phyloP scores from a whole-genome alignment of 805 yeast genomes.

The Cyberlindnera amylophila region DNA sequence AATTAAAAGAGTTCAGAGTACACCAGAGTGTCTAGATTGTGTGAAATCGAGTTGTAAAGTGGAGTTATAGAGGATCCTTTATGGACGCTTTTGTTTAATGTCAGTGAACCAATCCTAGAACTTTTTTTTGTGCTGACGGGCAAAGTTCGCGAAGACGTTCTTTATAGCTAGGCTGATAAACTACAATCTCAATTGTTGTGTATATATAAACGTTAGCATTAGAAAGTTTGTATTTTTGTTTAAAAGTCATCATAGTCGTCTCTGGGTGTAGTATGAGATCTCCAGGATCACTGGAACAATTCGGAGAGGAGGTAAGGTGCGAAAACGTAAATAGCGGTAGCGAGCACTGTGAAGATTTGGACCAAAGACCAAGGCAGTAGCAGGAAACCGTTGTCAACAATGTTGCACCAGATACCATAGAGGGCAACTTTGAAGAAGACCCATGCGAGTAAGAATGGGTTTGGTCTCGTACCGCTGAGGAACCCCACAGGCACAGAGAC shows the following conservation, averaged over 20 bases:
- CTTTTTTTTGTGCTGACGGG: conserved; percentile 13
- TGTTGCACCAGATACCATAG: conserved; percentile 71
- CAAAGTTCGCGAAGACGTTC: no score
- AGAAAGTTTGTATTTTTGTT: no score
- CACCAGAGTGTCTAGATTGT: not conserved
- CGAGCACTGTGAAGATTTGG: conserved; percentile 64
- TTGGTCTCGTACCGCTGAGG: conserved; percentile 76
- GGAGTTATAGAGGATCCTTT: no score
- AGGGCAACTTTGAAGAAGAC: conserved; percentile 92
- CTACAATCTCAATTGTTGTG: no score
- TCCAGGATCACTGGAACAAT: conserved; percentile 22
- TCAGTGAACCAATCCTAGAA: conserved; percentile 9
- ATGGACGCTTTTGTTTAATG: no score
- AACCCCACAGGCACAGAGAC: conserved; percentile 76
- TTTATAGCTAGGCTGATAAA: no score
- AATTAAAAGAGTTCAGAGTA: no score
- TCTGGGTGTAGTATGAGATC: no score
- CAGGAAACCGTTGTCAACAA: conserved; percentile 55
- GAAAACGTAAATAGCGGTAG: conserved; percentile 74
- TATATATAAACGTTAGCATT: no score
- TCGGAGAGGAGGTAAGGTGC: conserved; percentile 60
- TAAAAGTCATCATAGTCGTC: no score
- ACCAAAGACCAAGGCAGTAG: conserved; percentile 68
- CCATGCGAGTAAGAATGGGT: conserved; percentile 68
- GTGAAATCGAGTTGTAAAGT: not conserved